Evolutionary conservation across 257 asterid genomes (phyloP).

Genomic region (Sherardia arvensis): DNA sequence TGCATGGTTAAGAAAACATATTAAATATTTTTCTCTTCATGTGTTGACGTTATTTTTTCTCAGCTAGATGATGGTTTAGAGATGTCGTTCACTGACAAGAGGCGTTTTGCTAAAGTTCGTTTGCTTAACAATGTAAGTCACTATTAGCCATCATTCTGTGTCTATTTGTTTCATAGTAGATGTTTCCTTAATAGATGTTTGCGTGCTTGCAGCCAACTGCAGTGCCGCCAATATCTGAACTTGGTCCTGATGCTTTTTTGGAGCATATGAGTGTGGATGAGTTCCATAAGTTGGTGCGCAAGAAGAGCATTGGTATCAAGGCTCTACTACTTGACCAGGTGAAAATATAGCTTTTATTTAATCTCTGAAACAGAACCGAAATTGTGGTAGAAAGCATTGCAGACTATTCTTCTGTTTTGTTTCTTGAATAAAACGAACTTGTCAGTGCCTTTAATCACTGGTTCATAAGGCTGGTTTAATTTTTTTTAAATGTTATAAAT

Average conservation of each 20-base stretch:
- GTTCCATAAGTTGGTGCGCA: constrained; percentile 50
- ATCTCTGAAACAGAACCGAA: not conserved
- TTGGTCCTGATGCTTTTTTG: constrained; percentile 91
- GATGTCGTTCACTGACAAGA: constrained; percentile 92
- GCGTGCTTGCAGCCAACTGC: constrained; percentile 56
- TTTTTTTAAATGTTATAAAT: not conserved
- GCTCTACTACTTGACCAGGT: constrained; percentile 99
- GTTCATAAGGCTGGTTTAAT: not conserved
- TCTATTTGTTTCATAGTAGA: constrained; percentile 9
- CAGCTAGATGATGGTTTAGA: constrained; percentile 90
- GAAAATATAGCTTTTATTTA: not conserved
- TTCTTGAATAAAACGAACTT: too few relatives aligned
- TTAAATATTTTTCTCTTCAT: not conserved
- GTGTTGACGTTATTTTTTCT: constrained; percentile 12
- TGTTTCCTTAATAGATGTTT: constrained; percentile 9
- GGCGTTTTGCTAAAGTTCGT: constrained; percentile 96
- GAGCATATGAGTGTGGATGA: constrained; percentile 68
- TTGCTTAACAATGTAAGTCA: constrained; percentile 65
- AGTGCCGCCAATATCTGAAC: constrained; percentile 88
- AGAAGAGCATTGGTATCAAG: constrained; percentile 88
- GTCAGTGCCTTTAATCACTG: not conserved
- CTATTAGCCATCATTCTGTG: constrained; percentile 5
- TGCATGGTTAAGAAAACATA: not conserved
- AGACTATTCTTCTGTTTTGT: not conserved
- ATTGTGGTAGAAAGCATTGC: not conserved